phyloP scores from a whole-genome alignment of 2,329 filamentous ascomycete species.

The Colletotrichum orchidophilum region DNA sequence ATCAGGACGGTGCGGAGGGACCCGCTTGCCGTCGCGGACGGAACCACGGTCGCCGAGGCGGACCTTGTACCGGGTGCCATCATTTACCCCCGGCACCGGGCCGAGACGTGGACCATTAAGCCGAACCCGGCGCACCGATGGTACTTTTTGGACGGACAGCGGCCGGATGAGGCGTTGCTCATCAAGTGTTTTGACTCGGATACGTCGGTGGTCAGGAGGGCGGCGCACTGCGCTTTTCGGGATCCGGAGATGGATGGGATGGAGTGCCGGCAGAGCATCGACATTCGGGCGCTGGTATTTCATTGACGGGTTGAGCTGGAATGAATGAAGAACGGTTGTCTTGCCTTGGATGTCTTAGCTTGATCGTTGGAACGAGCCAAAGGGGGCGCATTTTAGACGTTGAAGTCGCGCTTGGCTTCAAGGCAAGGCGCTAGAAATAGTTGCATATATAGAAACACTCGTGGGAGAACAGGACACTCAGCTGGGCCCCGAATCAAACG shows the following conservation, averaged over 20 bases:
- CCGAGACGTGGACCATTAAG: slow-evolving; percentile 50
- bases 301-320: slow-evolving; percentile 34
- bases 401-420: neutral
- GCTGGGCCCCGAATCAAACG: no score
- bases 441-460: neutral
- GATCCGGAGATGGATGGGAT: slow-evolving; percentile 77
- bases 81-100: slow-evolving; percentile 44
- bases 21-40: slow-evolving; percentile 52
- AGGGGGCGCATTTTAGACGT: no score
- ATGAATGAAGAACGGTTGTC: neutral
- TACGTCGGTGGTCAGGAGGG: slow-evolving; percentile 61
- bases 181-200: slow-evolving; percentile 72
- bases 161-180: slow-evolving; percentile 63
- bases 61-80: slow-evolving; percentile 51
- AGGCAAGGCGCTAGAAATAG: no score
- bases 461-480: neutral
- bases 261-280: slow-evolving; percentile 84
- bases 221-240: slow-evolving; percentile 81
- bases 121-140: slow-evolving; percentile 53
- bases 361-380: neutral
- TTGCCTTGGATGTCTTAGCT: neutral
- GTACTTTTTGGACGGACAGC: slow-evolving; percentile 62
- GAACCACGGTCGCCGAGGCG: slow-evolving; percentile 46
- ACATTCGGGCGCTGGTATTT: slow-evolving; percentile 87
- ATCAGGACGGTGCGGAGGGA: slow-evolving; percentile 56